Percentiles rank a stretch among this genome's conserved stretches.
Evolutionary conservation across 768 basidiomycete species (phyloP).

Genomic region (Pseudohyphozyma bogoriensis): DNA sequence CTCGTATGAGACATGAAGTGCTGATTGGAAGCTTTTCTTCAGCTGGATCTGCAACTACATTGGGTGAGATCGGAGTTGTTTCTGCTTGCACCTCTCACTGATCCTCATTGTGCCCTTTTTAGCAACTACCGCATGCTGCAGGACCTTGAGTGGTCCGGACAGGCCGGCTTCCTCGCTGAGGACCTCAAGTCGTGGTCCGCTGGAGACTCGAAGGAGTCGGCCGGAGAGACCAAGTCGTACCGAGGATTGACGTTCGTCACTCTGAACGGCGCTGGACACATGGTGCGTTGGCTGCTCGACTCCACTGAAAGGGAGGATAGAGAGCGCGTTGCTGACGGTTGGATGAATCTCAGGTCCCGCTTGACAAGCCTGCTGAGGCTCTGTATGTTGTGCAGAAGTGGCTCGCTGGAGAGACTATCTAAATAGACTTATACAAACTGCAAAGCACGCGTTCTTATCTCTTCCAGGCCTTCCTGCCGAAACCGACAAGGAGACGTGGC

Average conservation of each 20-base stretch:
- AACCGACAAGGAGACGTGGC: too few relatives aligned
- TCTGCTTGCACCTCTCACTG: too few relatives aligned
- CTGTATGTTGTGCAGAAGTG: background rate
- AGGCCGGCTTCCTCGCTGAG: slow-evolving; percentile 50
- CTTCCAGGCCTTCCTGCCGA: too few relatives aligned
- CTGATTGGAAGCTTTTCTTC: slow-evolving; percentile 54
- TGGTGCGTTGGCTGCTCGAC: slow-evolving; percentile 28
- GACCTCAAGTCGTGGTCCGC: slow-evolving; percentile 50
- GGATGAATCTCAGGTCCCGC: background rate
- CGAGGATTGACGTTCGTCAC: slow-evolving; percentile 32
- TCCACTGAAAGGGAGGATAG: too few relatives aligned
- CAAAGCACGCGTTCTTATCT: too few relatives aligned
- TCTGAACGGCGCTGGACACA: slow-evolving; percentile 68
- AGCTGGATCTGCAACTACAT: slow-evolving; percentile 6
- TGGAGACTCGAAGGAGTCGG: slow-evolving; percentile 42
- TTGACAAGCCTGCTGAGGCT: slow-evolving; percentile 3
- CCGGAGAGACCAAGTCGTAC: slow-evolving; percentile 61
- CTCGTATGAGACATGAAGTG: slow-evolving; percentile 60
- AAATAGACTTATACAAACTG: too few relatives aligned
- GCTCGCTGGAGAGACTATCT: background rate
- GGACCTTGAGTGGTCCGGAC: slow-evolving; percentile 53
- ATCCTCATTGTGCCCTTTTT: background rate
- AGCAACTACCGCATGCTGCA: slow-evolving; percentile 57
- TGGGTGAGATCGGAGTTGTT: background rate
- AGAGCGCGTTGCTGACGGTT: background rate